Evolutionary conservation across 1,284 basidiomycete species (phyloP), one percentile per base, ranked within the genome.

Genomic region (Sporisorium iseilematis-ciliati): DNA sequence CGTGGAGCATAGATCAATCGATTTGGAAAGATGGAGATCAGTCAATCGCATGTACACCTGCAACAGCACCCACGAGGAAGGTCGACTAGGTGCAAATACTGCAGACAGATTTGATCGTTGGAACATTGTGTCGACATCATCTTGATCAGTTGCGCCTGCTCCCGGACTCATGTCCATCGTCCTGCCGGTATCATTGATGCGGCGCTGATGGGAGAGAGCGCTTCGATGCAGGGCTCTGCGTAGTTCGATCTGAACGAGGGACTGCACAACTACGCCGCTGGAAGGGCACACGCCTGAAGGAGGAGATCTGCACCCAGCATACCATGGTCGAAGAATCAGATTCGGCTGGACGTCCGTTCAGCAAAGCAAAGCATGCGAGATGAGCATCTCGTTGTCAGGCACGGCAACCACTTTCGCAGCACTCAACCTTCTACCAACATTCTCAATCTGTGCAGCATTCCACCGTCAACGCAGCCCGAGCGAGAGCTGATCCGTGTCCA

Each of bases 371-470:
- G 3, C 4, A 51, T 11, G 12, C 35, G n/a, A 35, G n/a, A 38
- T 12, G 33, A 35, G 49, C 33, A 8, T 38, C 31, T 18, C 6
- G 4, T 21, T 23, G 8, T 7, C 31, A 31, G 33, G 35, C 50
- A 40, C 25, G 20, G 20, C 33, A n/a, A 14, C 33, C 20, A 16
- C 31, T 12, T 16, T 16, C 49, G 2, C 7, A 51, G 51, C 52
- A 21, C 21, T n/a, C 52, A 16, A 20, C 52, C 18, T 29, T n/a
- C 25, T 2, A 31, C 18, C n/a, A 14, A 21, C 7, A 25, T 29
- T 8, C 16, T 18, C 23, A 25, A 60, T 46, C 57, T 61, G 57
- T 61, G 58, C 65, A 60, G 58, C 53, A 38, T 4, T 29, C 10
- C 29, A 29, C 29, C 45, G 52, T 59, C 57, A 31, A 55, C 29